Conservation (phyloP, 2,329 filamentous ascomycete species). For the Cryphonectria parasitica region DNA sequence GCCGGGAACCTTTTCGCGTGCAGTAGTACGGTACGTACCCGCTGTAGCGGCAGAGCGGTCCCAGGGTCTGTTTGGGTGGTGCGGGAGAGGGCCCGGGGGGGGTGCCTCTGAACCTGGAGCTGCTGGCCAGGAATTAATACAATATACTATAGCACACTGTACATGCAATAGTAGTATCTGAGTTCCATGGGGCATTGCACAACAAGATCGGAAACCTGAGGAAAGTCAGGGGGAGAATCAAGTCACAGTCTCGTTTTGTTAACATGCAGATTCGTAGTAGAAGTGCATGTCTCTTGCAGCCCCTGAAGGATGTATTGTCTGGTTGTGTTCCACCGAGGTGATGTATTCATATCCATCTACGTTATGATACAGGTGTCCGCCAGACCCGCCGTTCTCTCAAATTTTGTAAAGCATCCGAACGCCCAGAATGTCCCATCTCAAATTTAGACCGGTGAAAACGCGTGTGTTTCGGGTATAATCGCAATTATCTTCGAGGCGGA, state of each 20-base stretch:
- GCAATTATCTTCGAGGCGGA: conserved; percentile 62
- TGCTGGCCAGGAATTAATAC: background rate
- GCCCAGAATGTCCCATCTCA: conserved; percentile 23
- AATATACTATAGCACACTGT: background rate
- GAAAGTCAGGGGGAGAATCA: conserved; percentile 5
- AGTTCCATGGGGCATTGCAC: background rate
- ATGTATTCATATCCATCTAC: conserved; percentile 27
- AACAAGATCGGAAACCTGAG: background rate
- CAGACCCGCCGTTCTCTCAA: conserved; percentile 12
- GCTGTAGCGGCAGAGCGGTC: background rate
- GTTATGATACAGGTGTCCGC: conserved; percentile 27
- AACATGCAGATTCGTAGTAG: background rate
- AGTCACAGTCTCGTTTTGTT: background rate
- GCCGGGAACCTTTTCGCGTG: conserved; percentile 11
- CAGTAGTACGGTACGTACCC: background rate
- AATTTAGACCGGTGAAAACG: conserved; percentile 22
- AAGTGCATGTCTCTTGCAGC: background rate
- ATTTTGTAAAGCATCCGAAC: conserved; percentile 26
- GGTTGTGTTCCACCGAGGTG: conserved; percentile 11
- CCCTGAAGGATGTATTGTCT: background rate
- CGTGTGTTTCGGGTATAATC: conserved; percentile 23
- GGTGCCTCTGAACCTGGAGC: background rate
- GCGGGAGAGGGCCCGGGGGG: too few relatives aligned
- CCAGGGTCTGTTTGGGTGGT: background rate
- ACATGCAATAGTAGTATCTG: background rate